phyloP scores from a whole-genome alignment of 2,329 filamentous ascomycete genomes.

The Colletotrichum theobromicola region DNA sequence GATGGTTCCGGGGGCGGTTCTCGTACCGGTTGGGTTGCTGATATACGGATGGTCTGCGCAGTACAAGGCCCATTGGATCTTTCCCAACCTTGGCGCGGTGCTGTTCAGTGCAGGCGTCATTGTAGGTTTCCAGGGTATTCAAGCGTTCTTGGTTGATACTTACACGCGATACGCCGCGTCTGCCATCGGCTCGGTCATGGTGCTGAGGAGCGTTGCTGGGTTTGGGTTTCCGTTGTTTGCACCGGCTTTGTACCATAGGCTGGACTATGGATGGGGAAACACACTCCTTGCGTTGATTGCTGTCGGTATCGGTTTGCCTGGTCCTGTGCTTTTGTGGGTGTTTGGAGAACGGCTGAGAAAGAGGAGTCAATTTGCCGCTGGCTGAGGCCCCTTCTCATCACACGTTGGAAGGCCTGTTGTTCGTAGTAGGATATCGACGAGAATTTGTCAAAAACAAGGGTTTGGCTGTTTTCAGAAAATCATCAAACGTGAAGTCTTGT shows the following conservation, averaged over 20 bases:
- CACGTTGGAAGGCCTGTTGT: neutral
- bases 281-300: slow-evolving; percentile 46
- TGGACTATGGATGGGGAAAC: slow-evolving; percentile 49
- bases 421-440: neutral
- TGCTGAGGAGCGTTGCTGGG: slow-evolving; percentile 52
- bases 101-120: slow-evolving; percentile 44
- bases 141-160: slow-evolving; percentile 51
- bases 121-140: slow-evolving; percentile 48
- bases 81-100: slow-evolving; percentile 47
- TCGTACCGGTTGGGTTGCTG: slow-evolving; percentile 48
- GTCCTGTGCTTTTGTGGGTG: slow-evolving; percentile 48
- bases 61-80: slow-evolving; percentile 48
- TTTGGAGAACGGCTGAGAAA: slow-evolving; percentile 45
- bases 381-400: neutral
- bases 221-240: slow-evolving; percentile 59
- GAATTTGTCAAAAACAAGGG: neutral
- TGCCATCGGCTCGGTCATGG: slow-evolving; percentile 47
- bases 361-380: slow-evolving; percentile 19
- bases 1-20: slow-evolving; percentile 44
- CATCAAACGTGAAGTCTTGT: neutral
- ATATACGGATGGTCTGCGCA: slow-evolving; percentile 53
- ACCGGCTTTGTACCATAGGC: slow-evolving; percentile 45
- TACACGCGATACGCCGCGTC: slow-evolving; percentile 52
- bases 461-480: neutral
- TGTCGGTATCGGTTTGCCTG: slow-evolving; percentile 46